Percentiles rank a stretch among this genome's conserved stretches.
Conservation (phyloP, 495 filamentous ascomycete species). For the Melanomma pulvis-pyrius region DNA sequence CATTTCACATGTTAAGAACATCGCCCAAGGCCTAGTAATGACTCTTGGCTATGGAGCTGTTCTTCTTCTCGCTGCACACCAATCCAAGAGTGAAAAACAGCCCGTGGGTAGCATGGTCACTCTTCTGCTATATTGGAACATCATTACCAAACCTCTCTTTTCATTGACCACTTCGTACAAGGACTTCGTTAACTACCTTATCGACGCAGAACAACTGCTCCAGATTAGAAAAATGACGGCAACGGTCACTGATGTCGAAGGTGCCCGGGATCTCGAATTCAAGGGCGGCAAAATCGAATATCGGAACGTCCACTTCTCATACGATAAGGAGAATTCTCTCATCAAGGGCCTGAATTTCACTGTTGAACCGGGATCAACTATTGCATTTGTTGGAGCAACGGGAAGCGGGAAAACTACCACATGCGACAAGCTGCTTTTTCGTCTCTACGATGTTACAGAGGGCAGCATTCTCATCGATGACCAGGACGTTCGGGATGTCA, state of each 20-base stretch:
- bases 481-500: constrained; percentile 71
- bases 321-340: constrained; percentile 67
- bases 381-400: constrained; percentile 77
- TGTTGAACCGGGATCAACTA: constrained; percentile 58
- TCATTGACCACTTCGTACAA: constrained; percentile 64
- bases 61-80: constrained; percentile 68
- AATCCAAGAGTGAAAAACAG: constrained; percentile 59
- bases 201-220: constrained; percentile 72
- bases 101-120: constrained; percentile 71
- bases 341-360: constrained; percentile 67
- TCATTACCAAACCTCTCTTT: constrained; percentile 56
- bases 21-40: constrained; percentile 63
- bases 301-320: constrained; percentile 67
- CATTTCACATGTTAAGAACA: constrained; percentile 40
- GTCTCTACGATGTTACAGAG: constrained; percentile 68
- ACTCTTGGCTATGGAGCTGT: constrained; percentile 64
- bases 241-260: constrained; percentile 59
- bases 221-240: constrained; percentile 70
- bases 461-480: constrained; percentile 74
- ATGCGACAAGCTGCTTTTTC: constrained; percentile 62
- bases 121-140: constrained; percentile 69
- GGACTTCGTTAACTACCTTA: constrained; percentile 59
- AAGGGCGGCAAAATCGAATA: constrained; percentile 65
- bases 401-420: constrained; percentile 79
- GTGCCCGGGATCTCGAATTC: constrained; percentile 59